Conservation (phyloP, 73 alveolate genomes). For the Paraurostyla sp. region DNA sequence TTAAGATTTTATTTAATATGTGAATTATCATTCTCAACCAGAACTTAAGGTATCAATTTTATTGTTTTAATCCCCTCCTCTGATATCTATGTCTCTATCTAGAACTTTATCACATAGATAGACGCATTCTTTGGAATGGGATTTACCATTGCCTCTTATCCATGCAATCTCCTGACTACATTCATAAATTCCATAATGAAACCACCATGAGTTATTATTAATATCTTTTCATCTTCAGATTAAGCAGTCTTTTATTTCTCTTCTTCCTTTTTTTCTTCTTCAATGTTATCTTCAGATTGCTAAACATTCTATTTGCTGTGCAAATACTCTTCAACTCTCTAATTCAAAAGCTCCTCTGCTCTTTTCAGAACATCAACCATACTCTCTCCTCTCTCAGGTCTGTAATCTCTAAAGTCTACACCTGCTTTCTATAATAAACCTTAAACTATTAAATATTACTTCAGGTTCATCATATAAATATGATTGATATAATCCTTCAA, state of each 20-base stretch:
- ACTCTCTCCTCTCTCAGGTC: constrained; percentile 76
- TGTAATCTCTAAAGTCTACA: constrained; percentile 53
- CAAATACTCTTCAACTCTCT: too few species aligned
- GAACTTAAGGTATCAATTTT: background rate
- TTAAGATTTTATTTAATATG: background rate
- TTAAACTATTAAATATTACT: background rate
- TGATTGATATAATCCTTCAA: constrained; percentile 74
- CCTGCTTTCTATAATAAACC: constrained; percentile 13
- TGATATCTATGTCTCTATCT: background rate
- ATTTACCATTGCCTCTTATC: background rate
- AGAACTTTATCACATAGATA: background rate
- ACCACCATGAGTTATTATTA: constrained; percentile 85
- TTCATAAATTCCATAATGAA: constrained; percentile 81
- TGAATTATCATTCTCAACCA: background rate
- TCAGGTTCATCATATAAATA: constrained; percentile 65
- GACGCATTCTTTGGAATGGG: background rate
- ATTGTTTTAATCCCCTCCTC: background rate
- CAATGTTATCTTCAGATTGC: background rate
- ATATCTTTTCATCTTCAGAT: constrained; percentile 11
- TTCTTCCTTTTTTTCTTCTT: constrained; percentile 2
- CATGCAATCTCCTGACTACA: constrained; percentile 45
- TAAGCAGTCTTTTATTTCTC: background rate
- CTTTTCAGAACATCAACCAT: constrained; percentile 77
- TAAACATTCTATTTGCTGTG: too few species aligned
- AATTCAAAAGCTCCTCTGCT: constrained; percentile 60